Base-by-base conservation (phyloP, 352 stramenopile species). In the Globisporangium cystogenes region DNA sequence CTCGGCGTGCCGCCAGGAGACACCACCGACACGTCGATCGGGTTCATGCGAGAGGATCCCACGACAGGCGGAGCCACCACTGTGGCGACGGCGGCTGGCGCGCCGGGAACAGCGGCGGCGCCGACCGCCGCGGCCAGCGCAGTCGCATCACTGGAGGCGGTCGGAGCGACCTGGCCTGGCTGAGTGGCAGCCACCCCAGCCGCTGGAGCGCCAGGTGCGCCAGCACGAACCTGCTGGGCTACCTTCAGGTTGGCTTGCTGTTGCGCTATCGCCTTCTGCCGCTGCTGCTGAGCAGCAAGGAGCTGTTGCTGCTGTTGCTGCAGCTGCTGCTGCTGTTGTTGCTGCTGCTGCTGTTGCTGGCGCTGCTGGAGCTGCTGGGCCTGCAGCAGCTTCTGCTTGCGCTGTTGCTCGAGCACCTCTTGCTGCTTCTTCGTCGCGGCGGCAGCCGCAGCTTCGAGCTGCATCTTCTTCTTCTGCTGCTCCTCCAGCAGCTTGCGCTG, bases 401-500 rank as follows among this genome's bases (percentile, higher is more conserved):
- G 86, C n/a, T 76, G 75, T 26, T 82, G 65, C 33, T 83, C 70
- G 45, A 86, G 39, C 29, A 87, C 26, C 21, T 81, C 67, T 41
- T 91, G 72, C 31, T 87, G 80, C 39, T 84, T 72, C 53, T 87
- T 82, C 35, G 76, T 74, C 4, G 72, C 70, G 2, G 67, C 70
- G 11, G 68, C 68, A n/a, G 69, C 70, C 41, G 69, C 68, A 42
- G 74, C 68, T 35, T 92, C 75, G 16, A 84, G 67, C 44, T 88
- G 74, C 40, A 82, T 54, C 49, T 91, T 88, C 53, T 86, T 86
- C 45, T 82, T 72, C 44, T 86, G 73, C 51, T 91, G 18, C 15
- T 20, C 76, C 53, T 89, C 73, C 42, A 86, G 60, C 6, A 81
- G 45, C 41, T 86, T 85, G 36, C 76, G 76, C 49, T 90, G 72